phyloP scores from a whole-genome alignment of 1,284 basidiomycete genomes.

The Tranzscheliella williamsii region DNA sequence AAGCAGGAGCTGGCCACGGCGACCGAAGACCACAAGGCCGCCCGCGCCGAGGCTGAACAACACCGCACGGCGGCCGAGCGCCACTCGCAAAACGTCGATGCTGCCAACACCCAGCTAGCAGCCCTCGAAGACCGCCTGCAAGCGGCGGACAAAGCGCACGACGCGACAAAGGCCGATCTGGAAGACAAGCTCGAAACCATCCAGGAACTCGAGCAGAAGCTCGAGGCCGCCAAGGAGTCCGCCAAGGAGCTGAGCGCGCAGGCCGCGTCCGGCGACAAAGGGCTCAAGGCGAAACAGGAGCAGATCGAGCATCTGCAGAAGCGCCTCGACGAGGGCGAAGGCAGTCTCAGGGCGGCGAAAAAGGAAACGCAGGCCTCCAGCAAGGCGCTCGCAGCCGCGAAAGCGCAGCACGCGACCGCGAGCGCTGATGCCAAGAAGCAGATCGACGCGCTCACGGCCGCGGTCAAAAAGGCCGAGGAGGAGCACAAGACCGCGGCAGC shows the following conservation, averaged over 20 bases:
- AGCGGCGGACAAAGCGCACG: slow-evolving; percentile 3
- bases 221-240: slow-evolving; percentile 2
- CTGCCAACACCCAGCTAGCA: neutral
- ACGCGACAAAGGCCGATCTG: slow-evolving; percentile 10
- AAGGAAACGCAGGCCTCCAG: slow-evolving; percentile 27
- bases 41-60: neutral
- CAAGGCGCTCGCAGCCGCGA: slow-evolving; percentile 14
- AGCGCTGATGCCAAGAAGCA: slow-evolving; percentile 1
- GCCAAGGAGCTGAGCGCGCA: slow-evolving; percentile 10
- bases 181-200: slow-evolving; percentile 5
- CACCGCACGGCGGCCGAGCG: neutral
- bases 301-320: slow-evolving; percentile 7
- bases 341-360: slow-evolving; percentile 8
- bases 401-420: slow-evolving; percentile 21
- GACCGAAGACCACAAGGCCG: neutral
- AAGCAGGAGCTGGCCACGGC: neutral
- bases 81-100: neutral
- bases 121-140: neutral
- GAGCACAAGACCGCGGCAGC: slow-evolving; percentile 2
- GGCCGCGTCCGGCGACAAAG: slow-evolving; percentile 10
- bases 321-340: slow-evolving; percentile 8
- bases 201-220: slow-evolving; percentile 16
- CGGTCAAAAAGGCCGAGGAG: slow-evolving; percentile 3
- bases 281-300: slow-evolving; percentile 11
- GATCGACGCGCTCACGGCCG: slow-evolving; percentile 2